Conservation (phyloP, 768 basidiomycete species). For the Macrolepiota fuliginosa region DNA sequence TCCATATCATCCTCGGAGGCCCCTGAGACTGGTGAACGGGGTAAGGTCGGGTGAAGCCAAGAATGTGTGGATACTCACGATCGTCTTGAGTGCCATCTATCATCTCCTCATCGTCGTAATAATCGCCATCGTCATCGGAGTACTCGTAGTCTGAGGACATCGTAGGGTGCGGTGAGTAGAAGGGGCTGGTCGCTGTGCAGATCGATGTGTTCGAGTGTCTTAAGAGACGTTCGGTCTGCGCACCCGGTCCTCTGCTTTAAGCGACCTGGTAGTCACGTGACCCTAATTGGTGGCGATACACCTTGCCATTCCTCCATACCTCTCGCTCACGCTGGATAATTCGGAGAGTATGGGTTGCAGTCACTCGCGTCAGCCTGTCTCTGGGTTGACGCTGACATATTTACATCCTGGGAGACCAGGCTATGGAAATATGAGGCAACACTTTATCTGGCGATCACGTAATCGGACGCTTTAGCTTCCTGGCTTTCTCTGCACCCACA, state of each 20-base stretch:
- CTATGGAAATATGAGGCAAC: too few species aligned
- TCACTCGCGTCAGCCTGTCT: background rate
- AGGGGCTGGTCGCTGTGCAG: slow-evolving; percentile 13
- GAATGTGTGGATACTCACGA: slow-evolving; percentile 27
- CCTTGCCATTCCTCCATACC: background rate
- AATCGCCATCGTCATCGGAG: slow-evolving; percentile 65
- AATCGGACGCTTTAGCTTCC: background rate
- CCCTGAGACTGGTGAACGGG: slow-evolving; percentile 16
- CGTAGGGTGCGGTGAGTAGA: background rate
- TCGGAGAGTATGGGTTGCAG: background rate
- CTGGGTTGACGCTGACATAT: background rate
- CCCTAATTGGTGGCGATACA: background rate
- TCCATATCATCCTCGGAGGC: slow-evolving; percentile 63
- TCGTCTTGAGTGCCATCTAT: slow-evolving; percentile 64
- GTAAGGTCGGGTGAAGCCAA: background rate
- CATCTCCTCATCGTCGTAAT: slow-evolving; percentile 73
- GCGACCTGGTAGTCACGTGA: slow-evolving; percentile 6
- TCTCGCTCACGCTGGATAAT: background rate
- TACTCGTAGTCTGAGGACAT: slow-evolving; percentile 68
- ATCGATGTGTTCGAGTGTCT: slow-evolving; percentile 23
- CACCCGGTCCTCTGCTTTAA: slow-evolving; percentile 9
- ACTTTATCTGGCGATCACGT: background rate
- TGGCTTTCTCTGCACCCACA: background rate
- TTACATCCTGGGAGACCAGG: background rate
- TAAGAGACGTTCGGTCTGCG: background rate